A percentile compares a stretch with the other conserved stretches of the same genome.
phyloP scores from a whole-genome alignment of 192 early-diverging fungal genomes.

The Funneliformis mosseae region DNA sequence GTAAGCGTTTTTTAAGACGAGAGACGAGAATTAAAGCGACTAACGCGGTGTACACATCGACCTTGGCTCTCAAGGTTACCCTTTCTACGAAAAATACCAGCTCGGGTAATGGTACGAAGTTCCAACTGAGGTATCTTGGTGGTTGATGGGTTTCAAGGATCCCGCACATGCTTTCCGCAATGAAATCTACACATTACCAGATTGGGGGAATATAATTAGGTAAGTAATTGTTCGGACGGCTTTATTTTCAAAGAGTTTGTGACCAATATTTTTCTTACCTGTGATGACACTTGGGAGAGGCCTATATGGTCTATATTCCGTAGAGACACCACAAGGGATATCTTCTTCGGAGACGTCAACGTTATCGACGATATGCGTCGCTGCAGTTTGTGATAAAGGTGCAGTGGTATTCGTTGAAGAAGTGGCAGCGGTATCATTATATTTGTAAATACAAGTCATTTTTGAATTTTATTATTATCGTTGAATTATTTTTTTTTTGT shows the following conservation, averaged over 20 bases:
- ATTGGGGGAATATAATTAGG: background rate
- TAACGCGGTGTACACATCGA: slow-evolving; percentile 40
- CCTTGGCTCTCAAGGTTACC: slow-evolving; percentile 35
- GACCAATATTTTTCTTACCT: background rate
- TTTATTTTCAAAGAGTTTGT: background rate
- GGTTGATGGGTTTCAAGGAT: background rate
- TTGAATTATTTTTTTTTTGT: too few relatives aligned
- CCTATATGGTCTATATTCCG: background rate
- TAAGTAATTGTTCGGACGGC: background rate
- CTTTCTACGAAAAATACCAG: slow-evolving; percentile 44
- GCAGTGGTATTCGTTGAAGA: too few relatives aligned
- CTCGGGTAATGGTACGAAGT: slow-evolving; percentile 39
- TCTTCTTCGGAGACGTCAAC: background rate
- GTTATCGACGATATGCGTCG: background rate
- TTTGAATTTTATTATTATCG: background rate
- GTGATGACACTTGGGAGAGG: background rate
- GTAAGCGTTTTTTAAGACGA: slow-evolving; percentile 38
- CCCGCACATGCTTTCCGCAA: slow-evolving; percentile 10
- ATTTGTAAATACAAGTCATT: background rate
- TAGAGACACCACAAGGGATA: background rate
- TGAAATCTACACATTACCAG: background rate
- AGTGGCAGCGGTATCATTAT: too few relatives aligned
- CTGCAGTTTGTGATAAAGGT: too few relatives aligned
- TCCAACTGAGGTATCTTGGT: background rate
- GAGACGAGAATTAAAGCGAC: slow-evolving; percentile 41